phyloP scores from a whole-genome alignment of 2,329 filamentous ascomycete genomes.

The Xylaria sp. region DNA sequence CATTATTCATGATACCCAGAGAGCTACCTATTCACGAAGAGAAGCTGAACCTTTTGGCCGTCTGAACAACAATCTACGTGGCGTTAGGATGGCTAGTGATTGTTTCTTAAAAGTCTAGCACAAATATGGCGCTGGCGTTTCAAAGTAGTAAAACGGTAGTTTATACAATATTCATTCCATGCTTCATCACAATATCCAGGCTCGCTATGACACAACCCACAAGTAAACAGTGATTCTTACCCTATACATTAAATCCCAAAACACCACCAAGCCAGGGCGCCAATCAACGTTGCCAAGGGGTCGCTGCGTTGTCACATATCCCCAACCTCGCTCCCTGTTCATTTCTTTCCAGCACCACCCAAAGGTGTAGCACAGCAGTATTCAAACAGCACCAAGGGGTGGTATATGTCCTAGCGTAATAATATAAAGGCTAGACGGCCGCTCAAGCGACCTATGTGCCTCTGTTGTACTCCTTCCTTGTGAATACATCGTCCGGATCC shows the following conservation, averaged over 20 bases:
- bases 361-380: slow-evolving; percentile 15
- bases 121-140: slow-evolving; percentile 18
- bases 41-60: background rate
- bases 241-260: slow-evolving; percentile 24
- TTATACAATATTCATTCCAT: slow-evolving; percentile 29
- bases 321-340: slow-evolving; percentile 7
- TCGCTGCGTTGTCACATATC: slow-evolving; percentile 20
- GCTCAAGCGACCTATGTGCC: background rate
- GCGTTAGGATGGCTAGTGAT: slow-evolving; percentile 17
- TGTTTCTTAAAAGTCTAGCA: slow-evolving; percentile 9
- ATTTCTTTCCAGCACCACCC: slow-evolving; percentile 8
- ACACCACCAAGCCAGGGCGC: slow-evolving; percentile 27
- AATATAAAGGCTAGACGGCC: background rate
- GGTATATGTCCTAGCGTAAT: background rate
- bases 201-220: slow-evolving; percentile 35
- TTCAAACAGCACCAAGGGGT: slow-evolving; percentile 17
- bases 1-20: slow-evolving; percentile 26
- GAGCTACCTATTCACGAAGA: slow-evolving; percentile 15
- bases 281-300: slow-evolving; percentile 15
- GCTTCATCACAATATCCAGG: slow-evolving; percentile 22
- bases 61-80: slow-evolving; percentile 14
- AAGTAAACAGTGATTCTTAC: slow-evolving; percentile 9
- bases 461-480: slow-evolving; percentile 4
- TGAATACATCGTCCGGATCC: background rate
- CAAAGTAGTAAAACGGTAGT: slow-evolving; percentile 19